Evolutionary conservation across 2,329 filamentous ascomycete genomes (phyloP).

Genomic region (Arthrobotrys entomopaga): DNA sequence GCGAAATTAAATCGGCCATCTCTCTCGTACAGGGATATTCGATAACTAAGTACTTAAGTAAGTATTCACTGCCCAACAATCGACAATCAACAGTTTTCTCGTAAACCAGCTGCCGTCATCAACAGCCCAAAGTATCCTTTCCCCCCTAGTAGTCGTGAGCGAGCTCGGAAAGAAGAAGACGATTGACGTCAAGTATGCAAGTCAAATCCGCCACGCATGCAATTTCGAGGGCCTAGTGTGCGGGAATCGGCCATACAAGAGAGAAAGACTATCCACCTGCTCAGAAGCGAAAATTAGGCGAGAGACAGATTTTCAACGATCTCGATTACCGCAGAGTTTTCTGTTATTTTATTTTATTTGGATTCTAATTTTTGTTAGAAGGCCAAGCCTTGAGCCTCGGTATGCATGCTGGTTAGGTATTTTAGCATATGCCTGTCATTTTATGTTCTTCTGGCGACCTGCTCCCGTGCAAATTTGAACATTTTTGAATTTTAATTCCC

Average conservation of each 20-base stretch:
- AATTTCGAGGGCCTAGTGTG: background rate
- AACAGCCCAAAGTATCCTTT: no score
- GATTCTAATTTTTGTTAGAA: background rate
- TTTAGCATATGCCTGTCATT: background rate
- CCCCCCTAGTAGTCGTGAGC: no score
- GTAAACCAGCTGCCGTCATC: no score
- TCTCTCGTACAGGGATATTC: background rate
- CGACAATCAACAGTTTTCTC: no score
- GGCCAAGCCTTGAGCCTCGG: conserved; percentile 34
- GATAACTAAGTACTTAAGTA: no score
- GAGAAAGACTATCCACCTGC: conserved; percentile 37
- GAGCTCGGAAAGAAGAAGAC: no score
- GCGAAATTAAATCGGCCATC: conserved; percentile 29
- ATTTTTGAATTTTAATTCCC: conserved; percentile 21
- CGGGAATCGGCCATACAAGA: background rate
- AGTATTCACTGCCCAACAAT: background rate
- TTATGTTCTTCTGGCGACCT: conserved; percentile 11
- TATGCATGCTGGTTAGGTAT: conserved; percentile 6
- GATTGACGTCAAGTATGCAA: conserved; percentile 40
- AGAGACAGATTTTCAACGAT: conserved; percentile 24
- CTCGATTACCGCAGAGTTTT: conserved; percentile 33
- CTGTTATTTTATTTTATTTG: background rate
- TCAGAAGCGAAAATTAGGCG: conserved; percentile 54
- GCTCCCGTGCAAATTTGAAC: conserved; percentile 20
- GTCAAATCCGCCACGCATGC: background rate